phyloP scores from a whole-genome alignment of 2,329 filamentous ascomycete genomes.

The Epichloe hybrida region DNA sequence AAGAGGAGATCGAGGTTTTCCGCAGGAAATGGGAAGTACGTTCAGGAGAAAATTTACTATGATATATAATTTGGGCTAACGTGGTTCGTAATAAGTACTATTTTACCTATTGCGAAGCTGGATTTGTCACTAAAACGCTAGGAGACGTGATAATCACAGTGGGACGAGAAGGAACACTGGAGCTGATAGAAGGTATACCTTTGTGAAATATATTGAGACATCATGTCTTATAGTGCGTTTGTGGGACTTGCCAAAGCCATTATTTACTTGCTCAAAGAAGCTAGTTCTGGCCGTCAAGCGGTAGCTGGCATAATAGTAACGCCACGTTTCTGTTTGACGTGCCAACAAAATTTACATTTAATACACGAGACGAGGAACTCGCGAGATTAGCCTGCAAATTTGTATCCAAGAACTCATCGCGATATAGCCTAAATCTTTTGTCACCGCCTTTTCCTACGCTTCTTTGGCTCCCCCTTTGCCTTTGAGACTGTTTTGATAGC shows the following conservation, averaged over 20 bases:
- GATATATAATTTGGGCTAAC: conserved; percentile 5
- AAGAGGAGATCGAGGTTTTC: conserved; percentile 53
- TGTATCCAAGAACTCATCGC: background rate
- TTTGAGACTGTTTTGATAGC: background rate
- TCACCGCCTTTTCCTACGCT: conserved; percentile 7
- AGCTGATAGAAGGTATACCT: conserved; percentile 59
- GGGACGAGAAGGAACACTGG: conserved; percentile 47
- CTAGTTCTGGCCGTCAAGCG: background rate
- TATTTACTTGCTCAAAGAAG: background rate
- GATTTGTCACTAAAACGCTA: conserved; percentile 57
- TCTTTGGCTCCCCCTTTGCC: conserved; percentile 24
- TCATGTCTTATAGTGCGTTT: background rate
- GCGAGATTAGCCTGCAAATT: background rate
- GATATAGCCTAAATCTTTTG: background rate
- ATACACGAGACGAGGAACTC: background rate
- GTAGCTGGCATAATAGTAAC: background rate
- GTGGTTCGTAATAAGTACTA: conserved; percentile 40
- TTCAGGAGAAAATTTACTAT: background rate
- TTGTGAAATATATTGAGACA: conserved; percentile 24
- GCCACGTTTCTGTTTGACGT: background rate
- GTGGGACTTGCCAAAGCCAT: background rate
- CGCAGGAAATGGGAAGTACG: conserved; percentile 56
- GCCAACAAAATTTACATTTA: background rate
- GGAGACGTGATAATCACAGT: conserved; percentile 63
- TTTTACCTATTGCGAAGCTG: conserved; percentile 62